Evolutionary conservation across 2,329 filamentous ascomycete genomes (phyloP).

Genomic region (Aureobasidium sp.): DNA sequence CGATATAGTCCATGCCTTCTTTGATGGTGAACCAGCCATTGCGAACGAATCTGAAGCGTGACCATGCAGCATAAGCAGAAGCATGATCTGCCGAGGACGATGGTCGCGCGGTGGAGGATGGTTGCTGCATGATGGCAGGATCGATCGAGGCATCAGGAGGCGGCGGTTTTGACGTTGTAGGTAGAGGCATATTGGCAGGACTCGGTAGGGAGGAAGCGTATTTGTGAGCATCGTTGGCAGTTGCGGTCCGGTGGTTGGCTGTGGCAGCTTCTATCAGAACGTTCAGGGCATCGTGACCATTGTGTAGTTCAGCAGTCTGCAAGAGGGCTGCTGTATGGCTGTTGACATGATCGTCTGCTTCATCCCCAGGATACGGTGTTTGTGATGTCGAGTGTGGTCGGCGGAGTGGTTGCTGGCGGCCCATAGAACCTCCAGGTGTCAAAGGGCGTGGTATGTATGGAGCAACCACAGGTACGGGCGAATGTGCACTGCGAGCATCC

Average conservation of each 20-base stretch:
- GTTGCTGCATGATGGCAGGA: constrained; percentile 18
- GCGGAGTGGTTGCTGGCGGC: constrained; percentile 58
- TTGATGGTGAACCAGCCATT: constrained; percentile 93
- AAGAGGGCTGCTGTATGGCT: constrained; percentile 55
- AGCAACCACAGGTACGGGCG: not conserved
- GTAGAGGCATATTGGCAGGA: constrained; percentile 4
- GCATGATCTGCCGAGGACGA: constrained; percentile 27
- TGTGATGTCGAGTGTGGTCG: constrained; percentile 41
- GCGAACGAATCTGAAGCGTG: constrained; percentile 85
- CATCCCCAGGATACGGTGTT: constrained; percentile 31
- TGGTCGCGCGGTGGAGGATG: not conserved
- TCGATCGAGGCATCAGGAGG: constrained; percentile 20
- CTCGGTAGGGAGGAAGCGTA: constrained; percentile 7
- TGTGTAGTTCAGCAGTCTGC: constrained; percentile 66
- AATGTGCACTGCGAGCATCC: not conserved
- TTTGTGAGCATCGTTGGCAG: constrained; percentile 21
- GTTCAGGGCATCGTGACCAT: constrained; percentile 86
- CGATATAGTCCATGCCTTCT: constrained; percentile 88
- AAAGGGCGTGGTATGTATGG: constrained; percentile 44
- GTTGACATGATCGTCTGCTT: constrained; percentile 52
- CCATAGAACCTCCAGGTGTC: constrained; percentile 59
- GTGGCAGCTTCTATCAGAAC: constrained; percentile 78
- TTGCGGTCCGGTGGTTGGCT: constrained; percentile 42
- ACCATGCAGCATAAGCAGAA: constrained; percentile 74
- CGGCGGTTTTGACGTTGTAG: not conserved